These are phyloP conservation scores for Bidens hawaiensis DNA, from an alignment of 140 eudicot species.

Conservation along the genomic window DNA sequence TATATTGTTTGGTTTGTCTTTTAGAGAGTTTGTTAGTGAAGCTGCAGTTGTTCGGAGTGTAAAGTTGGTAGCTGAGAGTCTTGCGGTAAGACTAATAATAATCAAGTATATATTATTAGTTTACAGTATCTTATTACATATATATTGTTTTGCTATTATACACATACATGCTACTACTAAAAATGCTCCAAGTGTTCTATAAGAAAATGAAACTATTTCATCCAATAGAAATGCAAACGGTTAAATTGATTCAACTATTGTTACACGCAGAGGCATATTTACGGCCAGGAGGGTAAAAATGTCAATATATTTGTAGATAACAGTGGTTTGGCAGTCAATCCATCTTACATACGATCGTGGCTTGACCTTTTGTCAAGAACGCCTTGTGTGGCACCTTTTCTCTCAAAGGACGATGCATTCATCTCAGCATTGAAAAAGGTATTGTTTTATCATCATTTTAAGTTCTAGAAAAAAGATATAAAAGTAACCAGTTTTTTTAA, in stretches of 20 bases:
- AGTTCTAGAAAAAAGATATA: too few relatives aligned
- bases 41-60: conserved; percentile 62
- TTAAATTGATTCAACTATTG: background rate
- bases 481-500: too few relatives aligned
- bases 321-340: conserved; percentile 71
- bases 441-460: background rate
- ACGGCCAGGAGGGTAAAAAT: conserved; percentile 64
- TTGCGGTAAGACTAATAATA: conserved; percentile 58
- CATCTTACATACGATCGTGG: conserved; percentile 63
- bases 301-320: conserved; percentile 69
- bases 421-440: conserved; percentile 78
- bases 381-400: conserved; percentile 92
- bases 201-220: too few relatives aligned
- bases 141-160: too few relatives aligned
- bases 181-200: too few relatives aligned
- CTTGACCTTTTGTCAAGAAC: conserved; percentile 76
- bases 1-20: background rate
- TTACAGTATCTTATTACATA: too few relatives aligned
- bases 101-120: too few relatives aligned
- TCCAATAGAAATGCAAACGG: background rate
- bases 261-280: conserved; percentile 76
- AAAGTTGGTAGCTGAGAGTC: conserved; percentile 82
- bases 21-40: conserved; percentile 55
- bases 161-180: too few relatives aligned
- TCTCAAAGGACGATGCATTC: conserved; percentile 63